A percentile compares a stretch with the other conserved stretches of the same genome.
Conservation (phyloP, 192 early-diverging fungal species). For the Coemansia guatemalensis region DNA sequence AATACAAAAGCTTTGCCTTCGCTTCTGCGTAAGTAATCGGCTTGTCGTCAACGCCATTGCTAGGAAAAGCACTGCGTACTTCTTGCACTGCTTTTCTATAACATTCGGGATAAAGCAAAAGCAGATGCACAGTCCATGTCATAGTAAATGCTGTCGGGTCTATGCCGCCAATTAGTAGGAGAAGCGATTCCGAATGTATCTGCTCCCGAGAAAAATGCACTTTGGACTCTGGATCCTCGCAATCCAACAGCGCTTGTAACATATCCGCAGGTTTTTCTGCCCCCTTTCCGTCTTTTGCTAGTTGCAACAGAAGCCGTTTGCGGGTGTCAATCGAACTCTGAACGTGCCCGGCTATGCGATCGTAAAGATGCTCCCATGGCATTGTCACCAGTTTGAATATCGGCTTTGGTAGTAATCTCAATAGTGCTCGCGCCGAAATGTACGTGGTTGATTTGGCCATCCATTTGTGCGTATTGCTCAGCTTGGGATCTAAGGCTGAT, state of each 20-base stretch:
- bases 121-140: slow-evolving; percentile 35
- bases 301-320: slow-evolving; percentile 9
- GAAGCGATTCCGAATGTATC: slow-evolving; percentile 28
- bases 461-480: too few species aligned
- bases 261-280: slow-evolving; percentile 28
- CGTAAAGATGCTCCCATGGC: slow-evolving; percentile 26
- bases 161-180: slow-evolving; percentile 30
- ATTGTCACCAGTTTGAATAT: slow-evolving; percentile 13
- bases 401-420: slow-evolving; percentile 14
- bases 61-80: slow-evolving; percentile 9
- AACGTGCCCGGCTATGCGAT: slow-evolving; percentile 12
- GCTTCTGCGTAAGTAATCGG: slow-evolving; percentile 6
- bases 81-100: slow-evolving; percentile 1
- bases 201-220: slow-evolving; percentile 9
- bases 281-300: neutral
- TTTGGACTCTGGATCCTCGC: slow-evolving; percentile 20
- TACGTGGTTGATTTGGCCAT: slow-evolving; percentile 18
- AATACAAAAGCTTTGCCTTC: slow-evolving; percentile 6
- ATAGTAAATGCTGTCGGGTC: slow-evolving; percentile 38
- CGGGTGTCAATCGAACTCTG: slow-evolving; percentile 15
- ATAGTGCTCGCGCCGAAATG: slow-evolving; percentile 22
- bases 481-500: slow-evolving; percentile 4
- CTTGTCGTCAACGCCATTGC: neutral
- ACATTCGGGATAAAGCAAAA: slow-evolving; percentile 30
- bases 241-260: slow-evolving; percentile 38